These are phyloP conservation scores for Monosporascus sp. DNA, from an alignment of 2,329 filamentous ascomycete genomes.

Conservation along the genomic window DNA sequence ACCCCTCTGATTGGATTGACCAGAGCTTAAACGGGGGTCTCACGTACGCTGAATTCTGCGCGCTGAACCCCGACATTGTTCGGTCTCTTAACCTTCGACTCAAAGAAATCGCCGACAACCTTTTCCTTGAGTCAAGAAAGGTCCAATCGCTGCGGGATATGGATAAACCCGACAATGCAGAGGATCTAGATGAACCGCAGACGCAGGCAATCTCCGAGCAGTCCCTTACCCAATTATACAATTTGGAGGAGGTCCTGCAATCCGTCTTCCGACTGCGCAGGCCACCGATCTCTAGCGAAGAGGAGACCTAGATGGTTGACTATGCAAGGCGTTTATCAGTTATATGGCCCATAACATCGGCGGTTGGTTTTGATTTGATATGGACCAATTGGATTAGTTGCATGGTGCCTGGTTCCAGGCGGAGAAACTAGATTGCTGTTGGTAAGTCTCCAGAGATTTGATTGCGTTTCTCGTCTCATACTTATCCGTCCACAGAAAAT, in stretches of 20 bases:
- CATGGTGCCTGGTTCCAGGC: too few relatives aligned
- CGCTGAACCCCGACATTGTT: slow-evolving; percentile 17
- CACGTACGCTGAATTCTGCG: slow-evolving; percentile 17
- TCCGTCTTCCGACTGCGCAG: slow-evolving; percentile 5
- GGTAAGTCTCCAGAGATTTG: too few relatives aligned
- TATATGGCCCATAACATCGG: too few relatives aligned
- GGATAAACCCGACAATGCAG: slow-evolving; percentile 8
- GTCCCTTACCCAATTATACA: slow-evolving; percentile 2
- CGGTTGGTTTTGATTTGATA: too few relatives aligned
- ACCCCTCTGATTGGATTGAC: slow-evolving; percentile 18
- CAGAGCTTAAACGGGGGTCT: slow-evolving; percentile 10
- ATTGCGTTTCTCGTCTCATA: too few relatives aligned
- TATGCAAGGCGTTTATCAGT: too few relatives aligned
- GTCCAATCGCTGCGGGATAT: neutral
- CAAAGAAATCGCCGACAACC: slow-evolving; percentile 12
- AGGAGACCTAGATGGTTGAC: too few relatives aligned
- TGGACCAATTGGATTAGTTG: too few relatives aligned
- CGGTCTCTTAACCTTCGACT: slow-evolving; percentile 17
- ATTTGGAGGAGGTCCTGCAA: slow-evolving; percentile 5
- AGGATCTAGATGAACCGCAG: neutral
- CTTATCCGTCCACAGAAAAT: too few relatives aligned
- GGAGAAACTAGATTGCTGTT: too few relatives aligned
- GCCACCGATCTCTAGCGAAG: too few relatives aligned
- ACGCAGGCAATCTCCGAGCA: neutral
- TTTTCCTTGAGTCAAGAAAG: slow-evolving; percentile 7